Evolutionary conservation across 371 early-diverging fungal genomes (phyloP), one percentile per base, ranked within the genome.

Genomic region (Mortierella sp.): DNA sequence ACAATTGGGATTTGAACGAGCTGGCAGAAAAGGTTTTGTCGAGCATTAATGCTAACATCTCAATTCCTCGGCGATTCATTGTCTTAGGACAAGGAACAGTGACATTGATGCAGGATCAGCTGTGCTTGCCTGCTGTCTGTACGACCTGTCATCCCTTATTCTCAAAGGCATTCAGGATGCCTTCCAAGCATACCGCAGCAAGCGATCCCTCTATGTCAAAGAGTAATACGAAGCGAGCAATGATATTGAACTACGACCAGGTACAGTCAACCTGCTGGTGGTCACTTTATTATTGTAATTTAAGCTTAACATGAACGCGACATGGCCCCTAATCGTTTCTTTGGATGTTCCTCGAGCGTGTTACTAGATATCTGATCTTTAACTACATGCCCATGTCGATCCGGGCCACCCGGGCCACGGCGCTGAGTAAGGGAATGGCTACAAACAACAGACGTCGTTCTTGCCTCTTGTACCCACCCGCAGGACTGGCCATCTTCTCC

Each of bases 91-190:
- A n/a, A n/a, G n/a, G n/a, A n/a, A n/a, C n/a, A n/a, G n/a, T n/a
- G n/a, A n/a, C n/a, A 13, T 72, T 51, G 26, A 34, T 73, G 71
- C 61, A 76, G 26, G 74, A 79, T 37, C 79, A 8, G 74, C 74
- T 28, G 57, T 74, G 6, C 50, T 74, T 26, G 71, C 74, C 48
- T 74, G 71, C 40, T 70, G n/a, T 34, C 34, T 74, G 37, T 79
- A 79, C 16, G 78, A 78, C n/a, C 26, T 26, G 26, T 26, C 26
- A 11, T 55, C 55, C 8, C 11, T 55, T 11, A 55, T 26, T 10
- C 4, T 13, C 55, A 13, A 55, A 26, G n/a, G 26, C 26, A 55
- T 26, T 26, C 55, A 26, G 13, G 55, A 55, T 4, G 26, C 26
- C 10, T 26, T 55, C 55, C 55, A 55, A 3, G 26, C 26, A 55